phyloP scores from a whole-genome alignment of 768 basidiomycete genomes.

The Tricholoma furcatifolium region DNA sequence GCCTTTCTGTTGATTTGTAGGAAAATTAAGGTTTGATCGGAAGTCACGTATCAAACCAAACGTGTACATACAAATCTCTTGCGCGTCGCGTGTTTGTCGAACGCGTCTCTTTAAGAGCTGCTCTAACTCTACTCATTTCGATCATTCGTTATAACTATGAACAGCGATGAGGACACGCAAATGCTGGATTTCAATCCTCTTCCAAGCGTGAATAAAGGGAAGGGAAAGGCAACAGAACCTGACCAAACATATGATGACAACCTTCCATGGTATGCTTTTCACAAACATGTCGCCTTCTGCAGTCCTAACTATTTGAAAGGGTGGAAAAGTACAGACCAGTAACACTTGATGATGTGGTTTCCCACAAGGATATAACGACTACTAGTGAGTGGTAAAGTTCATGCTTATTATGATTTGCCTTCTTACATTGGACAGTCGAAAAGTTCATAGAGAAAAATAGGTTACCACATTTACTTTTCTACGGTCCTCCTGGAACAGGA shows the following conservation, averaged over 20 bases:
- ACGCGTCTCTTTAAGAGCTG: slow-evolving; percentile 7
- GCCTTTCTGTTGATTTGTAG: slow-evolving; percentile 17
- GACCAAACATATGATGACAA: slow-evolving; percentile 52
- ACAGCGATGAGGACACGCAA: slow-evolving; percentile 54
- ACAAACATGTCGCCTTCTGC: background rate
- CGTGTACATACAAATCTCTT: slow-evolving; percentile 2
- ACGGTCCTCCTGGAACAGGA: slow-evolving; percentile 97
- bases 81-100: slow-evolving; percentile 11
- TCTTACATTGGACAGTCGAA: slow-evolving; percentile 61
- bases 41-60: slow-evolving; percentile 5
- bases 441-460: slow-evolving; percentile 95
- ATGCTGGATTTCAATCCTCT: slow-evolving; percentile 49
- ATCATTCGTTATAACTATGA: slow-evolving; percentile 37
- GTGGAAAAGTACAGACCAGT: slow-evolving; percentile 97
- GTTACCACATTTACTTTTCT: slow-evolving; percentile 92
- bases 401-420: slow-evolving; percentile 10
- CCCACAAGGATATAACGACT: slow-evolving; percentile 91
- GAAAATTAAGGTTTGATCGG: slow-evolving; percentile 14
- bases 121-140: background rate
- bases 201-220: slow-evolving; percentile 54
- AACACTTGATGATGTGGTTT: slow-evolving; percentile 91
- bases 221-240: slow-evolving; percentile 59
- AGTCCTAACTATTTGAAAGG: slow-evolving; percentile 44
- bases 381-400: slow-evolving; percentile 67
- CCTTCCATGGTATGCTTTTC: slow-evolving; percentile 69